Evolutionary conservation across 2,329 filamentous ascomycete species (phyloP).

Genomic region (Emericellopsis cladophorae): DNA sequence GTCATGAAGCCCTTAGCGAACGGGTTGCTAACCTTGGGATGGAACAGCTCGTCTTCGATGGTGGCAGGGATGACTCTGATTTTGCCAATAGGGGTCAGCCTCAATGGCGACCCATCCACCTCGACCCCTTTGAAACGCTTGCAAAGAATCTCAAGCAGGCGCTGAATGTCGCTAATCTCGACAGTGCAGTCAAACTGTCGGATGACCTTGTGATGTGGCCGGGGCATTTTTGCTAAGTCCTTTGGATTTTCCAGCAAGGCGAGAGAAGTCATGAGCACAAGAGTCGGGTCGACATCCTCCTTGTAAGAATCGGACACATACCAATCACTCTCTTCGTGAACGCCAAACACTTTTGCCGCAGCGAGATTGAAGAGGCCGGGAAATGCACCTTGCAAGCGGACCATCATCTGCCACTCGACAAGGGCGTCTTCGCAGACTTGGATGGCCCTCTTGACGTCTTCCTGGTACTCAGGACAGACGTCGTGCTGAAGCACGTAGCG

Average conservation of each 20-base stretch:
- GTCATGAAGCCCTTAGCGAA: slow-evolving; percentile 10
- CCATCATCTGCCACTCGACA: slow-evolving; percentile 50
- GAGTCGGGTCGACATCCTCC: neutral
- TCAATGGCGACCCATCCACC: slow-evolving; percentile 12
- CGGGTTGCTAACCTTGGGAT: slow-evolving; percentile 7
- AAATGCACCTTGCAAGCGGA: slow-evolving; percentile 35
- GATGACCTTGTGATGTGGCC: slow-evolving; percentile 14
- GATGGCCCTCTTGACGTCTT: slow-evolving; percentile 54
- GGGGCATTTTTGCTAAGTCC: slow-evolving; percentile 14
- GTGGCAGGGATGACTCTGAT: slow-evolving; percentile 27
- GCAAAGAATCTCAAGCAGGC: slow-evolving; percentile 25
- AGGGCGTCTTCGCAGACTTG: slow-evolving; percentile 53
- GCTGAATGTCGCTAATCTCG: slow-evolving; percentile 42
- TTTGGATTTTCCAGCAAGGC: slow-evolving; percentile 10
- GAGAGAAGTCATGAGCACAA: neutral
- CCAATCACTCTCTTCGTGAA: slow-evolving; percentile 18
- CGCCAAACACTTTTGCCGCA: slow-evolving; percentile 53
- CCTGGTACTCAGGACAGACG: slow-evolving; percentile 70
- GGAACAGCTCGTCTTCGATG: slow-evolving; percentile 35
- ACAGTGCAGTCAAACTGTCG: slow-evolving; percentile 41
- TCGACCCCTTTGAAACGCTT: slow-evolving; percentile 30
- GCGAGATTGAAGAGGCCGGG: slow-evolving; percentile 76
- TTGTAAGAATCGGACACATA: slow-evolving; percentile 14
- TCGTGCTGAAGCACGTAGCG: slow-evolving; percentile 76
- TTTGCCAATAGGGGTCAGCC: slow-evolving; percentile 29